Evolutionary conservation across 176 grass and related monocot genomes (phyloP).

Genomic region (Oryza brachyantha): DNA sequence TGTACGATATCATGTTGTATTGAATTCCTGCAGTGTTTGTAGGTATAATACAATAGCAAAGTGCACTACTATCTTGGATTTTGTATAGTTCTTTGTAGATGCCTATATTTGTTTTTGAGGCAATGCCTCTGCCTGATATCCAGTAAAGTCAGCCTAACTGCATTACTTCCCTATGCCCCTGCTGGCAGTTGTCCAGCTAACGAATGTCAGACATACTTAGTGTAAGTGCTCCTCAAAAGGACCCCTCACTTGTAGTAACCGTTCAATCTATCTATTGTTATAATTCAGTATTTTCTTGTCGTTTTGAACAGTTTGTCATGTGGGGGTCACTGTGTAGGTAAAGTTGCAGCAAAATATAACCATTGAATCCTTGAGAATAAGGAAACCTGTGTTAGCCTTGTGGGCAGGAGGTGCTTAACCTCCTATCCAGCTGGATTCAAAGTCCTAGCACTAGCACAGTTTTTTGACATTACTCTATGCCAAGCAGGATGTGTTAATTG

Average conservation of each 20-base stretch:
- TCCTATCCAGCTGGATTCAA: background rate
- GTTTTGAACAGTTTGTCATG: background rate
- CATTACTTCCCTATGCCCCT: background rate
- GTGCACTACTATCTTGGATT: background rate
- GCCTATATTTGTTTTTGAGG: too few relatives aligned
- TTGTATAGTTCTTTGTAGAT: too few relatives aligned
- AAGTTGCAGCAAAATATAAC: background rate
- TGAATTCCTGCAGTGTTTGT: background rate
- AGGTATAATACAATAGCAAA: background rate
- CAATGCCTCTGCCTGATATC: background rate
- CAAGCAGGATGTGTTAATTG: background rate
- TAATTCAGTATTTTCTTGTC: background rate
- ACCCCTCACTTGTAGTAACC: background rate
- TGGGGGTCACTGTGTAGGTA: too few relatives aligned
- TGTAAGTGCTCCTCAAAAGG: background rate
- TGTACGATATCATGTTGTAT: background rate
- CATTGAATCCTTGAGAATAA: background rate
- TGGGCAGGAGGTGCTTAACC: background rate
- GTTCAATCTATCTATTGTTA: background rate
- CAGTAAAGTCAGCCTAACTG: background rate
- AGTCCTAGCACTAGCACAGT: background rate
- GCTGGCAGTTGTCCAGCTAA: background rate
- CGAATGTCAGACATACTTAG: constrained; percentile 6
- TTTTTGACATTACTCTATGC: background rate
- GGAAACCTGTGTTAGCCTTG: background rate